Base-by-base conservation (phyloP, 805 yeast species). In the Kodamaea jinghongensis region DNA sequence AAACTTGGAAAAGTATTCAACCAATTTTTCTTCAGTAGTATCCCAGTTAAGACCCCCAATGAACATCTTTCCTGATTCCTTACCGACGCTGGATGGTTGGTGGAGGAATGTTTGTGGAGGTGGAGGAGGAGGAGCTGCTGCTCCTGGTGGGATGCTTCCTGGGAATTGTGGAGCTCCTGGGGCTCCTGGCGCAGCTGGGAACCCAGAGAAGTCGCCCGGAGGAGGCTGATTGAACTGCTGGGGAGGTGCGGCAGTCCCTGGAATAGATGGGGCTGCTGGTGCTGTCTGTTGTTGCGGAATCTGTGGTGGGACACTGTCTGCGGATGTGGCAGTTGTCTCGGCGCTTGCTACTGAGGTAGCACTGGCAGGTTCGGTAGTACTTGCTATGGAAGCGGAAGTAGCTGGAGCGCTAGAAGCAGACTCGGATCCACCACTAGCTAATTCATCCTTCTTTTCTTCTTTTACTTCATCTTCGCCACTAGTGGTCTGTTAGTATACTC, bases 21-120 rank as follows among this genome's bases (percentile, higher is more conserved):
- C 80, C 64, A 91, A 68, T 25, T 84, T 79, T 47, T 89, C 95
- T 56, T 91, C 98, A 10, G 90, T 82, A 11, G 99, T 91, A 58
- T 91, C 97, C 98, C 98, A 91, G 56, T 91, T 93, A 53, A 91
- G 78, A 36, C 99, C 99, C 47, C 99, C 99, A 61, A 88, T 79
- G 56, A 89, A 89, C 95, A 89, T 86, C 59, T 89, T 89, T 39
- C 95, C 95, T 48, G 81, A 81, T 53, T 86, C 96, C 38, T 54
- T 60, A 17, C 70, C 73, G 46, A 60, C 48, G 43, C 53, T 60
- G 15, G 70, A 67, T 4, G 51, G 51, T 35, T 45, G 42, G 43
- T 33, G 32, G 48, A 16, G 45, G 42, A 48, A 29, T 46, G 50
- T 42, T 12, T 47, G 49, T 13, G 55, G 41, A 10, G 45, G 25